phyloP scores from a whole-genome alignment of 768 basidiomycete species.

The Lactarius hatsudake region DNA sequence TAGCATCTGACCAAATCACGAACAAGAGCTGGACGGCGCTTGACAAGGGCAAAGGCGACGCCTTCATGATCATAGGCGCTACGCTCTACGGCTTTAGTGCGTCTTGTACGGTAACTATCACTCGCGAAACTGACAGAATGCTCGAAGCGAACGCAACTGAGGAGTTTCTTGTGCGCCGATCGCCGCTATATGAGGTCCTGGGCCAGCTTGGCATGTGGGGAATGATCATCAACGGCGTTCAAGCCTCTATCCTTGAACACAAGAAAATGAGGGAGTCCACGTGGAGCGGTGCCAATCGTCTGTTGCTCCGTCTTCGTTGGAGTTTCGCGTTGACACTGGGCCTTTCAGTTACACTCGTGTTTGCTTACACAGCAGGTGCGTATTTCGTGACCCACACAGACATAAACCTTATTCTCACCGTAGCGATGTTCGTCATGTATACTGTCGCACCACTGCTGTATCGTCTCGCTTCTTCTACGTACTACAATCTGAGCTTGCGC shows the following conservation, averaged over 20 bases:
- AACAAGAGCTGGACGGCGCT: constrained; percentile 69
- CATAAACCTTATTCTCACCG: neutral
- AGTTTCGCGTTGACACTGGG: constrained; percentile 15
- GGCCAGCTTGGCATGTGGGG: constrained; percentile 88
- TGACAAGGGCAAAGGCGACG: constrained; percentile 72
- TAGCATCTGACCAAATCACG: constrained; percentile 74
- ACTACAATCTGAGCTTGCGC: constrained; percentile 79
- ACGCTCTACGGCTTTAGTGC: constrained; percentile 83
- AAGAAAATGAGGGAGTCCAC: constrained; percentile 57
- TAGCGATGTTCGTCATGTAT: constrained; percentile 82
- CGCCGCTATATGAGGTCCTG: constrained; percentile 83
- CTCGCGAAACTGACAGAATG: neutral
- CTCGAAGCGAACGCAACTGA: constrained; percentile 78
- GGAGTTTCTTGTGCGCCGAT: constrained; percentile 77
- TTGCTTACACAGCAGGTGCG: constrained; percentile 48
- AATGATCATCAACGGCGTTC: constrained; percentile 71
- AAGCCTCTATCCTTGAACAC: constrained; percentile 75
- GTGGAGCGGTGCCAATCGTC: constrained; percentile 73
- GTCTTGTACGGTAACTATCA: constrained; percentile 31
- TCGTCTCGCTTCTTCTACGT: constrained; percentile 83
- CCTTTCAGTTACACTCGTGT: constrained; percentile 46
- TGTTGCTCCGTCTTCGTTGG: constrained; percentile 30
- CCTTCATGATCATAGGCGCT: constrained; percentile 83
- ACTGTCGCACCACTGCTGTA: constrained; percentile 84
- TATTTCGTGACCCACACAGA: neutral